phyloP scores from a whole-genome alignment of 2,329 filamentous ascomycete genomes.

The Knoxdaviesia capensis region DNA sequence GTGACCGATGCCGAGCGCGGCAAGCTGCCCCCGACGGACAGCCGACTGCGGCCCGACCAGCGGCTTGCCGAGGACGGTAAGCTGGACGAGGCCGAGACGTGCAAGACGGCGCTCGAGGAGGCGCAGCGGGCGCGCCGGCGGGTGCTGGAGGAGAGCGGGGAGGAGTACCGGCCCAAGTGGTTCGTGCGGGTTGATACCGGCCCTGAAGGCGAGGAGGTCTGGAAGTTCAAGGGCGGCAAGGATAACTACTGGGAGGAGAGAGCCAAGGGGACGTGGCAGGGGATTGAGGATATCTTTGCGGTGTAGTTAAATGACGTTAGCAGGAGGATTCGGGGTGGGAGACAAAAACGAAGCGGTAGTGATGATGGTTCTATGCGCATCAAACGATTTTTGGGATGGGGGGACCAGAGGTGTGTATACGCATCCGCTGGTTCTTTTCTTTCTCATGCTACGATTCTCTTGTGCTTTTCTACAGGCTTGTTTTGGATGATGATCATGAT shows the following conservation, averaged over 20 bases:
- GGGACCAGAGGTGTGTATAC: too few relatives aligned
- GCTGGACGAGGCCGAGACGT: constrained; percentile 61
- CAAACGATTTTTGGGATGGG: too few relatives aligned
- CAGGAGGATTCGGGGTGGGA: too few relatives aligned
- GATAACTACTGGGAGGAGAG: constrained; percentile 91
- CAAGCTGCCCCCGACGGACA: constrained; percentile 64
- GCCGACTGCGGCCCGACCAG: constrained; percentile 70
- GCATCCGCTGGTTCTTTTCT: too few relatives aligned
- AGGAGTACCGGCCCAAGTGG: constrained; percentile 60
- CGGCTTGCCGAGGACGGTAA: constrained; percentile 63
- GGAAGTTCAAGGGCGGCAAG: constrained; percentile 60
- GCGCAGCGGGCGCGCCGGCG: constrained; percentile 56
- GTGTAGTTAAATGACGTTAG: constrained; percentile 1
- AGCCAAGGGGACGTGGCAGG: constrained; percentile 43
- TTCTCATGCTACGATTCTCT: too few relatives aligned
- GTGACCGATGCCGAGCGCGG: constrained; percentile 60
- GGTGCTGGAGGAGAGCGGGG: constrained; percentile 54
- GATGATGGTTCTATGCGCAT: too few relatives aligned
- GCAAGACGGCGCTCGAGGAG: constrained; percentile 75
- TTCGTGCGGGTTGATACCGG: constrained; percentile 52
- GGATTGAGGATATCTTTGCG: constrained; percentile 29
- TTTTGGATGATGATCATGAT: too few relatives aligned
- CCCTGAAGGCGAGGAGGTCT: constrained; percentile 43
- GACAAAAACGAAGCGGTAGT: too few relatives aligned
- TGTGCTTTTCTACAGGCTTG: too few relatives aligned